Conservation (phyloP, 805 yeast species). For the Suhomyces emberorum region DNA sequence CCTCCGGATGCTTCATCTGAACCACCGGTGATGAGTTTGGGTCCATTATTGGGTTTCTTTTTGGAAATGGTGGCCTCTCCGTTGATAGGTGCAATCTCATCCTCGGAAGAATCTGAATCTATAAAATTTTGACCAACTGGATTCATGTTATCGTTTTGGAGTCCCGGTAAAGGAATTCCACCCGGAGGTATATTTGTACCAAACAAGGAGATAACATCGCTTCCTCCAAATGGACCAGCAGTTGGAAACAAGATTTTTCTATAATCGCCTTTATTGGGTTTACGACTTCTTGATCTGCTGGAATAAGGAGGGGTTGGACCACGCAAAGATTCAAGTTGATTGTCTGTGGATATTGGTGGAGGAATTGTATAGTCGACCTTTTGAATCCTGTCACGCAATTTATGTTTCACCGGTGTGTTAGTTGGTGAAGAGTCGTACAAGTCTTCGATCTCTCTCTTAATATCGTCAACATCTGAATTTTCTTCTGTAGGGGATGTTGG, state of each 20-base stretch:
- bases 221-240: conserved; percentile 97
- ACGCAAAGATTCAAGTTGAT: conserved; percentile 22
- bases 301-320: conserved; percentile 18
- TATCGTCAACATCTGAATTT: conserved; percentile 29
- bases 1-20: conserved; percentile 28
- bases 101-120: conserved; percentile 64
- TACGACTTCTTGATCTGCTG: conserved; percentile 30
- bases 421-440: conserved; percentile 60
- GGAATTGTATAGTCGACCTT: conserved; percentile 74
- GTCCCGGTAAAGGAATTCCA: conserved; percentile 38
- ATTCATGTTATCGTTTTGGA: conserved; percentile 24
- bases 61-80: conserved; percentile 40
- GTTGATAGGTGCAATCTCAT: conserved; percentile 48
- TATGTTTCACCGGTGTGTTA: conserved; percentile 38
- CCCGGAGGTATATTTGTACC: conserved; percentile 61
- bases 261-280: conserved; percentile 42
- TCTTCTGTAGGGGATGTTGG: conserved; percentile 9
- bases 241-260: conserved; percentile 82
- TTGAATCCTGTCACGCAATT: conserved; percentile 49
- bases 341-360: conserved; percentile 63
- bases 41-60: conserved; percentile 16
- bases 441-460: conserved; percentile 66
- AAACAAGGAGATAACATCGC: conserved; percentile 82
- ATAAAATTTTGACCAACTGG: conserved; percentile 33
- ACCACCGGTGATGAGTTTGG: conserved; percentile 30